Base-by-base conservation (phyloP, 1,284 basidiomycete species). In the Naganishia albida region DNA sequence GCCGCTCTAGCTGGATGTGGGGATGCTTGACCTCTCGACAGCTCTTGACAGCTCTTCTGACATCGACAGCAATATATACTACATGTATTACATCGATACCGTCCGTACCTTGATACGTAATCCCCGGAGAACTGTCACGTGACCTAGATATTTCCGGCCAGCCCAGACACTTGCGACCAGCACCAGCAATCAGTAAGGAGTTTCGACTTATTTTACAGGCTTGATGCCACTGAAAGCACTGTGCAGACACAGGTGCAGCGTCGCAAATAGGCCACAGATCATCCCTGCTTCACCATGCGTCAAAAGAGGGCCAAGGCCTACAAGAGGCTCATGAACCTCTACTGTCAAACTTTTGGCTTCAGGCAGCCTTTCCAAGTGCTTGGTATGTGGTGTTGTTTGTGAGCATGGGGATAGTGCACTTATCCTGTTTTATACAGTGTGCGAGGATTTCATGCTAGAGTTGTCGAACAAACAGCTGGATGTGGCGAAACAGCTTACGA, bases 301-400 rank as follows among this genome's bases (percentile, higher is more conserved):
- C 91, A 94, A 80, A 94, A 91, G 80, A 84, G 93, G 75, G 90
- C 92, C 51, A 97, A 97, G 80, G 85, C 87, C 1, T 95, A 95
- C 79, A 86, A 88, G 73, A 91, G 92, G 75, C 87, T 93, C 54
- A 96, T 97, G 92, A 84, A 86, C 42, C 80, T 93, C 54, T 96
- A 96, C 76, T 85, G 83, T 63, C 84, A 88, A 75, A 84, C 87
- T 2, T 96, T 96, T 77, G 89, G 88, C 8, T 97, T 95, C 78
- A 82, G 92, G 66, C 86, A 91, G 73, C 93, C 93, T 0, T 96
- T 92, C 77, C 93, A 96, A 81, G 84, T 93, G 6, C 83, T 96
- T 20, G 84, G 91, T 91, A 71, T 53, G 28, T 50, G 43, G 18
- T 28, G 57, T n/a, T 34, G 43, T 34, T 55, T 23, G 40, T 44